Evolutionary conservation across 345 rosid species (phyloP).

Genomic region (Psidium guajava): DNA sequence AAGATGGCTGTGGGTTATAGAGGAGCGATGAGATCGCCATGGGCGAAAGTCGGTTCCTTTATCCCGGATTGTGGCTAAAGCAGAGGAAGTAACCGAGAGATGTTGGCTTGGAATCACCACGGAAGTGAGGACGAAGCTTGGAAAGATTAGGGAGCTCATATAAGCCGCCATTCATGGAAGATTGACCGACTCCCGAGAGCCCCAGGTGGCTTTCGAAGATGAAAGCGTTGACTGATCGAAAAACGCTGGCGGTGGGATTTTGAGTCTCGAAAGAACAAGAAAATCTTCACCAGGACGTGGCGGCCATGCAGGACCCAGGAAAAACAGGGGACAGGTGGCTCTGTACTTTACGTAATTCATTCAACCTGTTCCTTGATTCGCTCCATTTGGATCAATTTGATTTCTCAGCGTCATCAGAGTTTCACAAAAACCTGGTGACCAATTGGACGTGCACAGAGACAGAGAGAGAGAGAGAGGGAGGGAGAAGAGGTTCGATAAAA

Average conservation of each 20-base stretch:
- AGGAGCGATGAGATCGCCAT: conserved; percentile 2
- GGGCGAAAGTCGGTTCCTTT: neutral
- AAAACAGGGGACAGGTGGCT: neutral
- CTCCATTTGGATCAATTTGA: neutral
- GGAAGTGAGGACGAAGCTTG: neutral
- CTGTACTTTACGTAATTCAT: neutral
- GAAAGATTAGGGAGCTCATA: neutral
- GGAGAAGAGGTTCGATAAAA: too few species aligned
- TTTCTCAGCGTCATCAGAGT: neutral
- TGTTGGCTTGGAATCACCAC: neutral
- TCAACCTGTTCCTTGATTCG: neutral
- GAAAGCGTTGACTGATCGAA: neutral
- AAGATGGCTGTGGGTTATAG: neutral
- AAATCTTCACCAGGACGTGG: neutral
- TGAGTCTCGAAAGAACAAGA: neutral
- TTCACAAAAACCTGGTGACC: neutral
- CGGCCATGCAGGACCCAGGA: neutral
- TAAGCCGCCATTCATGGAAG: neutral
- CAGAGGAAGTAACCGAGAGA: neutral
- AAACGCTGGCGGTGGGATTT: neutral
- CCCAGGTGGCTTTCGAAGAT: neutral
- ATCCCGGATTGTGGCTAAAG: neutral
- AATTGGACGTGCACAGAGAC: neutral
- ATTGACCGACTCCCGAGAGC: neutral
- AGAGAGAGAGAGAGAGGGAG: too few species aligned